Evolutionary conservation across 176 grass and related monocot species (phyloP).

Genomic region (Phyllostachys edulis): DNA sequence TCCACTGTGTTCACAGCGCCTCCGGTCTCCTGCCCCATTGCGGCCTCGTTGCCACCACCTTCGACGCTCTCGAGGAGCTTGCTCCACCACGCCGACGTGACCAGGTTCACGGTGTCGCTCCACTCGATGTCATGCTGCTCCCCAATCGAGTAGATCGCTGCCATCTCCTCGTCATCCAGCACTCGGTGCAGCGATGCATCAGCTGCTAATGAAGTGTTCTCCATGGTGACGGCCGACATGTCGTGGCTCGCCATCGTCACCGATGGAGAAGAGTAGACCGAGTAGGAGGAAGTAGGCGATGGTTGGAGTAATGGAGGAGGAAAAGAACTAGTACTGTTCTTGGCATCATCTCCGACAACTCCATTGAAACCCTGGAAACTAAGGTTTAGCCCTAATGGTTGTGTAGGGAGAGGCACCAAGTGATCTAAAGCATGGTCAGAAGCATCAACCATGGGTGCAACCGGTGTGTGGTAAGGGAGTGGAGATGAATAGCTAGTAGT

Average conservation of each 20-base stretch:
- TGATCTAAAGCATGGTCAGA: constrained; percentile 44
- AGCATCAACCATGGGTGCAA: constrained; percentile 29
- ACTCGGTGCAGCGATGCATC: constrained; percentile 53
- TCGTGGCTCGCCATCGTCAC: constrained; percentile 28
- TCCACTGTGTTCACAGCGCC: not conserved
- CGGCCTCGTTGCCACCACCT: constrained; percentile 10
- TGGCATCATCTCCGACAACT: constrained; percentile 12
- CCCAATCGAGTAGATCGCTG: constrained; percentile 64
- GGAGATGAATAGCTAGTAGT: constrained; percentile 28
- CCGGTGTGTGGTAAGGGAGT: constrained; percentile 34
- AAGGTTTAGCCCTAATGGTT: constrained; percentile 79
- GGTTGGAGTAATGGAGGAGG: constrained; percentile 45
- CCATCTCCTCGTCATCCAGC: constrained; percentile 85
- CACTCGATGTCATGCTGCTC: constrained; percentile 88
- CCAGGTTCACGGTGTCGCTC: constrained; percentile 80
- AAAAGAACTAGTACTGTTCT: constrained; percentile 18
- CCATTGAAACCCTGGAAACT: constrained; percentile 72
- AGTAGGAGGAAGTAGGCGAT: constrained; percentile 59
- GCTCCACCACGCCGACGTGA: constrained; percentile 90
- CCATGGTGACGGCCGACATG: constrained; percentile 5
- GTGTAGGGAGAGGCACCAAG: constrained; percentile 50
- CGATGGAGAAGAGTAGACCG: constrained; percentile 48
- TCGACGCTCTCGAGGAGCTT: constrained; percentile 72
- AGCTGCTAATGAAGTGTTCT: constrained; percentile 29
- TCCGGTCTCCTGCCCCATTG: not conserved